These are phyloP conservation scores for Starmerella potacharoeniae DNA, from an alignment of 805 yeast species.

Conservation along the genomic window DNA sequence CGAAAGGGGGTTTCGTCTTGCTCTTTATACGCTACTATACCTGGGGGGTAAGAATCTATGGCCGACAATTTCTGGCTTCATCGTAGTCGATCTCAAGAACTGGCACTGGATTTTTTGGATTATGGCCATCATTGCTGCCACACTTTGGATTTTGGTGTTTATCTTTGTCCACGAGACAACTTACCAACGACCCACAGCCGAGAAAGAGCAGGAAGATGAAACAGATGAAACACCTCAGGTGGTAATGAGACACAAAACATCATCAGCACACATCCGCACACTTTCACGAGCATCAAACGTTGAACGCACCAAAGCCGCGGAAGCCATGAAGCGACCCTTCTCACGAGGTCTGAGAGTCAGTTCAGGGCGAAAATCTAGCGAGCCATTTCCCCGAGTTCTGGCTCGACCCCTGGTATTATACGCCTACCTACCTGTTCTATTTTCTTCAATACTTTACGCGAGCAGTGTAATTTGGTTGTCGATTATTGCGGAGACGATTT, in stretches of 20 bases:
- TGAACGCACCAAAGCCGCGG: not conserved
- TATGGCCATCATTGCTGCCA: not conserved
- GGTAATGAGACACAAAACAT: not conserved
- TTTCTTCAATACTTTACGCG: not conserved
- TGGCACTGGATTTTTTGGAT: constrained; percentile 4
- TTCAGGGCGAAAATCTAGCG: not conserved
- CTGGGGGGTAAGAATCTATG: not conserved
- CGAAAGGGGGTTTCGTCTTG: not conserved
- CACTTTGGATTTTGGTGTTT: not conserved
- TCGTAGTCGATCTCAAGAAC: not conserved
- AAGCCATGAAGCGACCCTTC: not conserved
- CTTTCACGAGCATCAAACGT: not conserved
- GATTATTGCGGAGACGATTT: constrained; percentile 1
- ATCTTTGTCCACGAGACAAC: not conserved
- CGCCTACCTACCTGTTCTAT: not conserved
- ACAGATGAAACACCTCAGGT: not conserved
- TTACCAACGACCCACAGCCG: not conserved
- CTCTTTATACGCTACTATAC: not conserved
- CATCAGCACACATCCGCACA: not conserved
- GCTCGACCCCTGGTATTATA: not conserved
- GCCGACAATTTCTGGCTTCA: not conserved
- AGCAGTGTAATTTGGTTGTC: not conserved
- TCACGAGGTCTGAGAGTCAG: not conserved
- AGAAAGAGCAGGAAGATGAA: not conserved
- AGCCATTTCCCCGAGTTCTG: not conserved